These are phyloP conservation scores for Leccinum variicolor DNA, from an alignment of 768 basidiomycete genomes.

Conservation along the genomic window DNA sequence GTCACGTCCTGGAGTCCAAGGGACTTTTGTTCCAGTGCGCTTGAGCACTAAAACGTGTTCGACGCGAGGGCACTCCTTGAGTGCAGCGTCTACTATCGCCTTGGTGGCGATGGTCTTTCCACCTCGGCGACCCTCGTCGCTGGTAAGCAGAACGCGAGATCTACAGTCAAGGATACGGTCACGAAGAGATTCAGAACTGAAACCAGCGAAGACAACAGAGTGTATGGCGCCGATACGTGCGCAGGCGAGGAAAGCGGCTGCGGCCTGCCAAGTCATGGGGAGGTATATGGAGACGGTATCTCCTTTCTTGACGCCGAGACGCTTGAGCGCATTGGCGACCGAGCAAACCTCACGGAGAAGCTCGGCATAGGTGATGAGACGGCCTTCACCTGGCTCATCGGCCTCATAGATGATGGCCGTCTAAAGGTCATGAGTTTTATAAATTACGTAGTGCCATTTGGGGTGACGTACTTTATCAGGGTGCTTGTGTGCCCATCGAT, in stretches of 20 bases:
- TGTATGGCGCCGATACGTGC: conserved; percentile 96
- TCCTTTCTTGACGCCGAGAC: conserved; percentile 89
- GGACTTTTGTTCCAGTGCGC: conserved; percentile 80
- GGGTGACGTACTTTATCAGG: conserved; percentile 64
- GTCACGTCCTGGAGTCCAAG: conserved; percentile 83
- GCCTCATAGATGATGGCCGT: conserved; percentile 98
- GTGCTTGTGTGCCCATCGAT: conserved; percentile 90
- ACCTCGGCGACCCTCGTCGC: conserved; percentile 91
- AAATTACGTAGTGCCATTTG: background rate
- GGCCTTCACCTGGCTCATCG: conserved; percentile 83
- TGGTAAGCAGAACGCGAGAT: conserved; percentile 89
- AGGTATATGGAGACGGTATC: conserved; percentile 93
- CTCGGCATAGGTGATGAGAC: conserved; percentile 75
- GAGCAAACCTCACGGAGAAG: conserved; percentile 87
- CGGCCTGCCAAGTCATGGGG: conserved; percentile 94
- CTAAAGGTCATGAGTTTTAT: conserved; percentile 34
- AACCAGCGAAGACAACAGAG: conserved; percentile 97
- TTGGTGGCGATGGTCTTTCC: conserved; percentile 96
- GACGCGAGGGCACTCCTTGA: conserved; percentile 79
- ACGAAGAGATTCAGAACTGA: conserved; percentile 90
- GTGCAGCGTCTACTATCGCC: conserved; percentile 87
- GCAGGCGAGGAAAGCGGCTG: conserved; percentile 95
- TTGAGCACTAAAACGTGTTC: conserved; percentile 89
- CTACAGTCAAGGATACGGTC: conserved; percentile 90
- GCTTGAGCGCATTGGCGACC: conserved; percentile 89